Evolutionary conservation across 2,329 filamentous ascomycete genomes (phyloP), one percentile per base, ranked within the genome.

Genomic region (Tolypocladium album): DNA sequence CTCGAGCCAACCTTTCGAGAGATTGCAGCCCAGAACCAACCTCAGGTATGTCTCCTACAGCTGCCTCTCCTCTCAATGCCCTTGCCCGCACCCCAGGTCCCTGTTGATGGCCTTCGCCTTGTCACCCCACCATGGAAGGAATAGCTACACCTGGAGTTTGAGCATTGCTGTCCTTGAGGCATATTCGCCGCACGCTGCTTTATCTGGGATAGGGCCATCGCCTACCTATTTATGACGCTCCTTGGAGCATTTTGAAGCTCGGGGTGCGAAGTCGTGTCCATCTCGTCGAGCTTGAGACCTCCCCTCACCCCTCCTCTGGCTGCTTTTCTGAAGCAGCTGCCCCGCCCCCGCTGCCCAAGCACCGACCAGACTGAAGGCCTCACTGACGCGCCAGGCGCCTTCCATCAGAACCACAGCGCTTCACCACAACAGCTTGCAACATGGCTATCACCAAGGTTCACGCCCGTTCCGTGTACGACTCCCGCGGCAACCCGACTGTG

Each of bases 401-500:
- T 45, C 31, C 12, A 22, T 22, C n/a, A 55, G 50, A 55, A 36
- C 27, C 27, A 7, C 27, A n/a, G 9, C 34, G 47, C 11, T 55
- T 13, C 52, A 47, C 13, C 52, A 57, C 42, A 45, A 8, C 20
- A 50, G n/a, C 38, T 38, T 42, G 70, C 79, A 92, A 75, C 68
- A 99, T 99, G 94, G 82, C 89, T 72, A 90, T 94, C 79, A 86
- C 87, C 78, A 93, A 92, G 84, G 85, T 94, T 75, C 89, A 92
- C 85, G 90, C 89, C 74, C 89, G 94, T 75, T 92, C 88, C 74
- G 92, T 99, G 82, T 99, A 93, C 86, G 94, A 99, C 86, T 97
- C 94, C 77, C 93, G 94, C 75, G 86, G 86, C 76, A 99, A 99
- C 88, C 94, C 94, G 73, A 99, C 94, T 75, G 93, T 97, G 74